Conservation (phyloP, 78 protist genomes). For the Dictyostelium purpureum region DNA sequence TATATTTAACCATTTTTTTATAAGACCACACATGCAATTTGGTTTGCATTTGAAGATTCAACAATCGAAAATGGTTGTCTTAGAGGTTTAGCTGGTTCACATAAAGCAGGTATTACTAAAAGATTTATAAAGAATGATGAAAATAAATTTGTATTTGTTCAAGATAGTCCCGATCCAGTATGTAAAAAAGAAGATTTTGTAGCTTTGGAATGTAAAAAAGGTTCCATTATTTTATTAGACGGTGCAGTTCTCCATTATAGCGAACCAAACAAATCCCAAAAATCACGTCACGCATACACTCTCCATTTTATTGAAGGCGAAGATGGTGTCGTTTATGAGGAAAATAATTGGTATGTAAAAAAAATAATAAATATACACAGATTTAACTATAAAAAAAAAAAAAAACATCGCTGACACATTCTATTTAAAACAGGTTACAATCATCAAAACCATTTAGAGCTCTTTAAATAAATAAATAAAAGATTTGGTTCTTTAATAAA, state of each 20-base stretch:
- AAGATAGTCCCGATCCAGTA: background rate
- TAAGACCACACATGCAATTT: slow-evolving; percentile 51
- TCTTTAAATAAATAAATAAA: background rate
- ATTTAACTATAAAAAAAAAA: no score
- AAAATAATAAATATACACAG: no score
- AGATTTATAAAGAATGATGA: slow-evolving; percentile 21
- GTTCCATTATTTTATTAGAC: slow-evolving; percentile 35
- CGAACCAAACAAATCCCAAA: slow-evolving; percentile 49
- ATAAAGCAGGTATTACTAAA: slow-evolving; percentile 55
- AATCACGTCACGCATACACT: slow-evolving; percentile 68
- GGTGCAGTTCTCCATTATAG: slow-evolving; percentile 55
- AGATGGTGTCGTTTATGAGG: slow-evolving; percentile 29
- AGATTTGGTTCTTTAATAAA: no score
- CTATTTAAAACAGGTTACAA: no score
- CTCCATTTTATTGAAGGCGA: slow-evolving; percentile 75
- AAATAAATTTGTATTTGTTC: background rate
- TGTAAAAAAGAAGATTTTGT: slow-evolving; percentile 35
- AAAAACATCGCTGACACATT: no score
- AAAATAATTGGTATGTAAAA: slow-evolving; percentile 74
- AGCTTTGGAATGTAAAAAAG: slow-evolving; percentile 72
- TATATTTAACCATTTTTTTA: background rate
- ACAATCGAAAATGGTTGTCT: slow-evolving; percentile 73
- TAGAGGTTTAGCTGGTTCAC: slow-evolving; percentile 79
- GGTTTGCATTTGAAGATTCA: slow-evolving; percentile 81
- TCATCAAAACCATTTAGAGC: background rate